Conservation (phyloP, 2,329 filamentous ascomycete species). For the Botryotinia convoluta region DNA sequence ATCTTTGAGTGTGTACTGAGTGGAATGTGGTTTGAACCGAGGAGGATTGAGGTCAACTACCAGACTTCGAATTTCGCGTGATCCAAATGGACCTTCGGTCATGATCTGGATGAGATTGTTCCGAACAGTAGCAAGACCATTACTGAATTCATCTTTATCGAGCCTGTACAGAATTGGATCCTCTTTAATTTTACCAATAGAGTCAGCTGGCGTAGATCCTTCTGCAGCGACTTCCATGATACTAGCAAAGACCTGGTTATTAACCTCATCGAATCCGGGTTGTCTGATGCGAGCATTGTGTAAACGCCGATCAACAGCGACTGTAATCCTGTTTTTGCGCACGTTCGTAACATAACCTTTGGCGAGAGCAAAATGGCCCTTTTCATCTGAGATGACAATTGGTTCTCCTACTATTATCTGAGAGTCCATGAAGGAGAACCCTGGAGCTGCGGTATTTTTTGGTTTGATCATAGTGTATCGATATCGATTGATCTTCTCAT, state of each 20-base stretch:
- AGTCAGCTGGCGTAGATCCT: constrained; percentile 51
- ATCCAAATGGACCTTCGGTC: constrained; percentile 70
- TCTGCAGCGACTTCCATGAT: constrained; percentile 80
- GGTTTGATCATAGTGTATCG: constrained; percentile 81
- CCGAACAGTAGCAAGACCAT: constrained; percentile 90
- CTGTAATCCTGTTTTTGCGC: constrained; percentile 71
- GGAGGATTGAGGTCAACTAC: constrained; percentile 77
- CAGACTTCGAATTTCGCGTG: constrained; percentile 70
- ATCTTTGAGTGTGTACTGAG: constrained; percentile 60
- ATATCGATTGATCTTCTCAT: constrained; percentile 85
- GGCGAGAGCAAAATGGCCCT: constrained; percentile 90
- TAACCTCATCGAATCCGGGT: constrained; percentile 68
- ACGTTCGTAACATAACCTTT: constrained; percentile 86
- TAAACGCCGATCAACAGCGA: constrained; percentile 85
- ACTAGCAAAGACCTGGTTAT: constrained; percentile 83
- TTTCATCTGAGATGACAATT: constrained; percentile 92
- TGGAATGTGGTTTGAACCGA: constrained; percentile 65
- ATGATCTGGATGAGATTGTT: constrained; percentile 94
- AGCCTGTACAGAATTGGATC: constrained; percentile 71
- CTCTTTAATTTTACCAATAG: constrained; percentile 51
- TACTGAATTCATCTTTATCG: constrained; percentile 98
- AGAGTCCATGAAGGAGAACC: constrained; percentile 86
- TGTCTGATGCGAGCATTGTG: constrained; percentile 80
- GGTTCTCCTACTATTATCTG: constrained; percentile 85
- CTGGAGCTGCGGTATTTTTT: constrained; percentile 45